A percentile compares a stretch with the other conserved stretches of the same genome.
phyloP scores from a whole-genome alignment of 2,329 filamentous ascomycete species.

The Penicillium sp. region DNA sequence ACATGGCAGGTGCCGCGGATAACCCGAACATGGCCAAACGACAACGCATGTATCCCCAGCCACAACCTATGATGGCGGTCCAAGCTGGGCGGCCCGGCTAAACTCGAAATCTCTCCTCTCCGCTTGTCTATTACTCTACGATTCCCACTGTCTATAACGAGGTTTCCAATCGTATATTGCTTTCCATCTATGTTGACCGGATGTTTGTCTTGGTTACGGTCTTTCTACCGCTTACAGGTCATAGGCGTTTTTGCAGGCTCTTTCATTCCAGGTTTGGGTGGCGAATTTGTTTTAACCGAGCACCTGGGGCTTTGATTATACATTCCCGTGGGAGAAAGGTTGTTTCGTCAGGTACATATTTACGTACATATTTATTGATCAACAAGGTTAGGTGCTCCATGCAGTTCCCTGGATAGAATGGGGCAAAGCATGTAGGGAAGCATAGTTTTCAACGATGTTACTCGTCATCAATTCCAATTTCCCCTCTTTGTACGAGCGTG shows the following conservation, averaged over 20 bases:
- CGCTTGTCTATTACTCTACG: slow-evolving; percentile 24
- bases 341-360: slow-evolving; percentile 24
- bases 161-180: slow-evolving; percentile 23
- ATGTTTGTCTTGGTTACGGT: slow-evolving; percentile 14
- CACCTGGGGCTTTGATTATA: slow-evolving; percentile 13
- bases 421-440: slow-evolving; percentile 3
- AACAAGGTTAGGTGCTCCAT: not conserved
- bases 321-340: slow-evolving; percentile 5
- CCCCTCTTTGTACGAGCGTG: not conserved
- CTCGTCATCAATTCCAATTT: not conserved
- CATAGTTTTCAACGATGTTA: not conserved
- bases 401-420: slow-evolving; percentile 7
- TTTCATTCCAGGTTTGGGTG: slow-evolving; percentile 11
- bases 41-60: slow-evolving; percentile 56
- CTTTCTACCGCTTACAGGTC: slow-evolving; percentile 20
- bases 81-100: slow-evolving; percentile 45
- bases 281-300: slow-evolving; percentile 14
- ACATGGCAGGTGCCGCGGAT: slow-evolving; percentile 56
- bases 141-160: slow-evolving; percentile 31
- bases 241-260: slow-evolving; percentile 21
- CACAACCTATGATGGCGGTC: slow-evolving; percentile 49
- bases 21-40: slow-evolving; percentile 56
- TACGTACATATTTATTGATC: slow-evolving; percentile 12
- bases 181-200: slow-evolving; percentile 12
- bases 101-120: slow-evolving; percentile 8